phyloP scores from a whole-genome alignment of 345 rosid genomes.

The Gossypium turneri region DNA sequence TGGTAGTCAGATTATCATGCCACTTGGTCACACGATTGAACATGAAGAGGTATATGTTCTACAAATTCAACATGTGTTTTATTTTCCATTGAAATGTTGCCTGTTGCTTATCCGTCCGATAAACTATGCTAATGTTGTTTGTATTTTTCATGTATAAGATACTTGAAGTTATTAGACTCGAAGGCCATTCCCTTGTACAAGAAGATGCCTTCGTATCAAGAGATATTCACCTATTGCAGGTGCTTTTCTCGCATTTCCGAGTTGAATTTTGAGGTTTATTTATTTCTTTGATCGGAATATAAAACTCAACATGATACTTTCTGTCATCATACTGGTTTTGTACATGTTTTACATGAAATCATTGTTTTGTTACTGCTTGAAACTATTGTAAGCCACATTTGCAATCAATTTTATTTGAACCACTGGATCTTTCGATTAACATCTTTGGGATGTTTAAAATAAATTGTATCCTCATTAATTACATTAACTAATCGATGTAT shows the following conservation, averaged over 20 bases:
- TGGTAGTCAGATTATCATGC: conserved; percentile 95
- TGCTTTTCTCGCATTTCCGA: conserved; percentile 17
- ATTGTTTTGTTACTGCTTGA: background rate
- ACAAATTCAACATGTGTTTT: background rate
- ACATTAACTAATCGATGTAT: background rate
- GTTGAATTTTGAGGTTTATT: background rate
- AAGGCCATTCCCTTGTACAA: conserved; percentile 89
- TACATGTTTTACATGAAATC: background rate
- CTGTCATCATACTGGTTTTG: background rate
- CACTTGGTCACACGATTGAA: conserved; percentile 94
- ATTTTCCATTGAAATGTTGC: background rate
- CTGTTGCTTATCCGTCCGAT: background rate
- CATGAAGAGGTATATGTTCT: conserved; percentile 75
- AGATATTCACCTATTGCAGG: conserved; percentile 97
- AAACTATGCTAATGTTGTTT: conserved; percentile 7
- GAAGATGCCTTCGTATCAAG: conserved; percentile 93
- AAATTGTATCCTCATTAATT: background rate
- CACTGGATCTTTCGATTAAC: background rate
- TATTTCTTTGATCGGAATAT: background rate
- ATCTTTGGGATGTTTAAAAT: background rate
- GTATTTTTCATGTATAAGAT: conserved; percentile 36
- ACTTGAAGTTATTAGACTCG: conserved; percentile 91
- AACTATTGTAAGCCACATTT: background rate
- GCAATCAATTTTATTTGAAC: background rate
- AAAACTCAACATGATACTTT: background rate